Evolutionary conservation across 768 basidiomycete genomes (phyloP), one percentile per base, ranked within the genome.

Genomic region (Boletus rex-veris): DNA sequence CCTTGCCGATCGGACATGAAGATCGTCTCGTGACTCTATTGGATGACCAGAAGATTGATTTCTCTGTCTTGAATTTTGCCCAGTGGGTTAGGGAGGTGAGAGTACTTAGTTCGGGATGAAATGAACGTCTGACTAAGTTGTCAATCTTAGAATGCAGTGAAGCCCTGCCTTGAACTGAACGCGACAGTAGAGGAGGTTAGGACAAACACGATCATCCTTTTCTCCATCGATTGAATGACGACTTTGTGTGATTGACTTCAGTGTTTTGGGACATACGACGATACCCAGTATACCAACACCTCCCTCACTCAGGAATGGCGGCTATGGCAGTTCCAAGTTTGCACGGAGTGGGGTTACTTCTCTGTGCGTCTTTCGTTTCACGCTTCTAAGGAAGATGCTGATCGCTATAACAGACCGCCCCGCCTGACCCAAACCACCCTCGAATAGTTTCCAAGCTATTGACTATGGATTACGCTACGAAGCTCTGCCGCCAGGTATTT

Each of bases 261-360:
- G 84, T 98, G 95, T 71, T 97, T 95, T 62, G 92, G 93, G 5
- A 90, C 92, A 0, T 85, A 77, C 57, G 75, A 95, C 53, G 87
- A 87, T 58, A 63, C 74, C 5, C 75, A 83, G 59, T 96, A 81
- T 70, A 77, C 78, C 58, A 74, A 77, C 12, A 83, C 79, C 1
- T 80, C 78, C 11, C 68, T 92, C 8, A 77, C 82, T 52, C 81
- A 91, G 61, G 79, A 78, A 5, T 98, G 95, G 95, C 79, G 92
- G 39, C 72, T 86, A 12, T 98, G 95, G 95, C 60, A 76, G 6
- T 96, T 92, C 79, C 94, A 92, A 72, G 90, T 92, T 48, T 94
- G 92, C 75, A 93, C 91, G 0, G 82, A 96, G 63, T 98, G 96
- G 96, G 96, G 94, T 3, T 99, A 92, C 70, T 94, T 96, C 68